Evolutionary conservation across 1,139 yeast species (phyloP).

Genomic region (Geotrichum citri-aurantii): DNA sequence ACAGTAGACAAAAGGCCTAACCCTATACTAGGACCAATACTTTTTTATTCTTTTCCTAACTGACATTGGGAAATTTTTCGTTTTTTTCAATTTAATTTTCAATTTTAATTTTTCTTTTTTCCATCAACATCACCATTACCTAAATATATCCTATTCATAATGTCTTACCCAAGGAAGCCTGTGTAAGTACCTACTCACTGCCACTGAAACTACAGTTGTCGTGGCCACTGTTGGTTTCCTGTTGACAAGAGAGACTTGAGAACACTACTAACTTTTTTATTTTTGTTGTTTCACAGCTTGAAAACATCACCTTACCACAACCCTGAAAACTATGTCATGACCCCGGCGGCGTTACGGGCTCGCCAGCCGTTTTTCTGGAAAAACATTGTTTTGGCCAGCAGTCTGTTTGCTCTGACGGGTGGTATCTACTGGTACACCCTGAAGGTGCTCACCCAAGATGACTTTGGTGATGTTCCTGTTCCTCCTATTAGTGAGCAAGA

Average conservation of each 20-base stretch:
- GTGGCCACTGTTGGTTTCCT: too few relatives aligned
- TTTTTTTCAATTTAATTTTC: too few relatives aligned
- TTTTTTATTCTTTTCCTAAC: too few relatives aligned
- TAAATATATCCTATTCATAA: background rate
- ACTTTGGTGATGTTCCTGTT: conserved; percentile 83
- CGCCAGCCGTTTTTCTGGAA: conserved; percentile 78
- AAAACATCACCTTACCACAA: conserved; percentile 54
- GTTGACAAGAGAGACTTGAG: too few relatives aligned
- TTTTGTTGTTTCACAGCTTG: conserved; percentile 20
- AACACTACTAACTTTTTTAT: too few relatives aligned
- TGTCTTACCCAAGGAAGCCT: conserved; percentile 12
- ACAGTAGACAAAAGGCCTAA: background rate
- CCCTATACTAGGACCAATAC: background rate
- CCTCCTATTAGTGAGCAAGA: conserved; percentile 85
- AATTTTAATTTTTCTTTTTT: background rate
- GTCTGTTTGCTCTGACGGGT: conserved; percentile 52
- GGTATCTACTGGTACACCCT: conserved; percentile 52
- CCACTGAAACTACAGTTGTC: background rate
- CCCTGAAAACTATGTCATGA: conserved; percentile 76
- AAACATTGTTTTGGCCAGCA: conserved; percentile 58
- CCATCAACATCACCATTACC: background rate
- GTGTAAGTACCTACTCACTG: conserved; percentile 5
- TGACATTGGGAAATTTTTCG: too few relatives aligned
- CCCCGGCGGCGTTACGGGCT: conserved; percentile 89
- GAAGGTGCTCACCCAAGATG: conserved; percentile 68